Base-by-base conservation (phyloP, 345 rosid genomes). In the Populus euphratica region DNA sequence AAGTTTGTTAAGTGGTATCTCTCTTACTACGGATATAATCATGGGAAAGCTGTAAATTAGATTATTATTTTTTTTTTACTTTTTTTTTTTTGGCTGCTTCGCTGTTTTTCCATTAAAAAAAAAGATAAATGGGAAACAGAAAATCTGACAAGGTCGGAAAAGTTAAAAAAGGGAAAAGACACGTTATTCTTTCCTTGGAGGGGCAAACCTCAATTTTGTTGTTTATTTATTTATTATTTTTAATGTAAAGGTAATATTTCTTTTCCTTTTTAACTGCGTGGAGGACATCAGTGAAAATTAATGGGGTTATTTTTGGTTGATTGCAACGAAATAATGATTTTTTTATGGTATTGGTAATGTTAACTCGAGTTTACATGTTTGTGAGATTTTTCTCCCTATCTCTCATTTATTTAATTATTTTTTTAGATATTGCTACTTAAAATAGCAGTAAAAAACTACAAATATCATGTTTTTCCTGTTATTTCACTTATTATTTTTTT, bases 1-100 rank as follows among this genome's bases (percentile, higher is more conserved):
- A 79, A 79, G 63, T 79, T 79, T 43, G 74, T 79, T 2, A 79
- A 68, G 64, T 79, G 81, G 81, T 79, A 79, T 59, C 74, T 79
- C 33, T 39, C 63, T 6, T 73, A 79, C 68, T 79, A 79, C 68
- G 81, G 81, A 73, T 73, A 79, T 44, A 35, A 73, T 73, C 77
- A n/a, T 38, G 77, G 81, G 27, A 79, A 79, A 41, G 81, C 73
- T 73, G 77, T 68, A 68, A 74, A 73, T 73, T 73, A 79, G 62
- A 14, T 12, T 65, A 25, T 25, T 25, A 25, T 13, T 52, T 52
- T 36, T 17, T 47, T 50, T 38, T 13, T 20, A 2, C 0, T 41
- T 10, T 25, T 38, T 52, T 6, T 36, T 54, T 23, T 33, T 20
- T 35, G 11, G 5, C 11, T 35, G 47, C 10, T 56, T 41, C 25